phyloP scores from a whole-genome alignment of 2,329 filamentous ascomycete species.

The Ophiostoma quercus region DNA sequence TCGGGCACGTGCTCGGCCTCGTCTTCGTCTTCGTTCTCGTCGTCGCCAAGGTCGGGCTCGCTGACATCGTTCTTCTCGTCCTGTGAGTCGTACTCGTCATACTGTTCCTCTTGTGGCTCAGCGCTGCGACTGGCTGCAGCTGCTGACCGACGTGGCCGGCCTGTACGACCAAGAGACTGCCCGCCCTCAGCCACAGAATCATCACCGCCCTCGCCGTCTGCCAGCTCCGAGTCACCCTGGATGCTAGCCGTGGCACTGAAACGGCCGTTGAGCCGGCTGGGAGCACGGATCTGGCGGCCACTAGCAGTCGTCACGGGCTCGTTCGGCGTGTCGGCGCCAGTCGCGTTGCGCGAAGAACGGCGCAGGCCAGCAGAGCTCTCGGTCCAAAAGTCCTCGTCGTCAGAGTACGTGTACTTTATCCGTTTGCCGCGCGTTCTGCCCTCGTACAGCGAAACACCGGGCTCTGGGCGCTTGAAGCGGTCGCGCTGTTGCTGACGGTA shows the following conservation, averaged over 20 bases:
- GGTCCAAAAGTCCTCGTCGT: constrained; percentile 70
- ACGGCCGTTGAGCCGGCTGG: constrained; percentile 56
- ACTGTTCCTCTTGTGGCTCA: constrained; percentile 37
- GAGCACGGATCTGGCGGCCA: constrained; percentile 74
- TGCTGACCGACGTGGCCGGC: constrained; percentile 48
- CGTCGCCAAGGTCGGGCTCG: constrained; percentile 70
- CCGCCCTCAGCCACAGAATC: constrained; percentile 32
- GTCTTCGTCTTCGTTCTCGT: constrained; percentile 58
- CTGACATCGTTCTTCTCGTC: constrained; percentile 51
- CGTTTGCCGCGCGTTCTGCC: constrained; percentile 93
- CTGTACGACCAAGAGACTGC: constrained; percentile 40
- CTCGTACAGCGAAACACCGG: constrained; percentile 89
- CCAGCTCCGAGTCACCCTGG: constrained; percentile 37
- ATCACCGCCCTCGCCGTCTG: constrained; percentile 23
- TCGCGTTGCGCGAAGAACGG: constrained; percentile 71
- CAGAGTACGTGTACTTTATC: constrained; percentile 92
- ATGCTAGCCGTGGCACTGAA: constrained; percentile 45
- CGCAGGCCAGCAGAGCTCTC: constrained; percentile 53
- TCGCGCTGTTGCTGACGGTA: constrained; percentile 83
- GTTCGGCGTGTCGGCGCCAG: constrained; percentile 65
- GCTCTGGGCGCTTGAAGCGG: constrained; percentile 79
- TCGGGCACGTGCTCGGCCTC: constrained; percentile 43
- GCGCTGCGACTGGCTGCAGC: constrained; percentile 47
- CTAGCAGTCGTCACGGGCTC: constrained; percentile 73
- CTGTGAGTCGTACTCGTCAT: constrained; percentile 53